phyloP scores from a whole-genome alignment of 106 monocot genomes.

The Gastrodia elata region DNA sequence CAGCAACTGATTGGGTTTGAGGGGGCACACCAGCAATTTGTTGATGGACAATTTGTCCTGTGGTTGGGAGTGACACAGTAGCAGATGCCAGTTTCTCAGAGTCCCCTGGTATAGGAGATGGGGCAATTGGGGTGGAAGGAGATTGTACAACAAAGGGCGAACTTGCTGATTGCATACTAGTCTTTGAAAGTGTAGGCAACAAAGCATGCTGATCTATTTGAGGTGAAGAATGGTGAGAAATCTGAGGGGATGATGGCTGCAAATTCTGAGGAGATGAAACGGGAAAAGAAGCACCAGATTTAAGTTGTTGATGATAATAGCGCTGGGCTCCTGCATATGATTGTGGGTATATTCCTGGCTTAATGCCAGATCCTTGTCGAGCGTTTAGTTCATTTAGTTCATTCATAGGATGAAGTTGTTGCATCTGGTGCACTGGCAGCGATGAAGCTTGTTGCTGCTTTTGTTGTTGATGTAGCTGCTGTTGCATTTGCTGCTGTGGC shows the following conservation, averaged over 20 bases:
- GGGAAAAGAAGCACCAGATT: conserved; percentile 46
- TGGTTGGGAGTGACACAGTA: conserved; percentile 33
- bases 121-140: conserved; percentile 71
- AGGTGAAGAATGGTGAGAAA: conserved; percentile 92
- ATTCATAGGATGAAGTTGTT: conserved; percentile 55
- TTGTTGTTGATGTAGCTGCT: conserved; percentile 33
- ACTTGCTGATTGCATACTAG: conserved; percentile 51
- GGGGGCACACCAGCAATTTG: conserved; percentile 18
- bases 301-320: conserved; percentile 67
- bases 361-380: conserved; percentile 45
- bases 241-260: conserved; percentile 79
- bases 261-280: conserved; percentile 83
- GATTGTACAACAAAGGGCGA: conserved; percentile 69
- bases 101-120: conserved; percentile 68
- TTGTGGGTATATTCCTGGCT: conserved; percentile 55
- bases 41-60: conserved; percentile 24
- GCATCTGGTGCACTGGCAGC: conserved; percentile 33
- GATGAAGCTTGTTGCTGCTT: conserved; percentile 46
- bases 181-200: conserved; percentile 53
- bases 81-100: conserved; percentile 49
- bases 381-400: conserved; percentile 66
- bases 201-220: conserved; percentile 71
- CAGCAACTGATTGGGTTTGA: conserved; percentile 45
- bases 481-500: conserved; percentile 31
- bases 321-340: conserved; percentile 35